Conservation (phyloP, 306 rosid genomes). For the Acacia crassicarpa region DNA sequence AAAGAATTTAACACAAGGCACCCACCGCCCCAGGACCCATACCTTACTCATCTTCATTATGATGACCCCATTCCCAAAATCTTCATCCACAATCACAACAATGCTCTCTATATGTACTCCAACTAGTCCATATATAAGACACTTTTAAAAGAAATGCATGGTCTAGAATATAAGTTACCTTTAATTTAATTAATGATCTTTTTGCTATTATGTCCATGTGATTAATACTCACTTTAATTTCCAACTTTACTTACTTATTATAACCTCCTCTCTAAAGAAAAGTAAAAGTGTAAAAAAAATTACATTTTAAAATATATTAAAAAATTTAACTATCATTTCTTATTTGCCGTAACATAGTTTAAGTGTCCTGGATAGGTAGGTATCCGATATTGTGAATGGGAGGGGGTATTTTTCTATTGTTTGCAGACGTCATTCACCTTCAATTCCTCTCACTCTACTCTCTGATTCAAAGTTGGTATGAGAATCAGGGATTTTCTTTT, state of each 20-base stretch:
- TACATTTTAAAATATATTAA: too few species aligned
- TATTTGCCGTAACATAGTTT: too few species aligned
- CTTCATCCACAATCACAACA: neutral
- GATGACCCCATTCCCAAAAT: neutral
- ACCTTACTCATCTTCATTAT: slow-evolving; percentile 43
- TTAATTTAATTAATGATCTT: too few species aligned
- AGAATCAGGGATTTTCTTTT: slow-evolving; percentile 73
- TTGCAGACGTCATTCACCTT: slow-evolving; percentile 44
- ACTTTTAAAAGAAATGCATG: neutral
- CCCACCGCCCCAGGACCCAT: slow-evolving; percentile 23
- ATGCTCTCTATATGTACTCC: neutral
- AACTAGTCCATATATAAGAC: too few species aligned
- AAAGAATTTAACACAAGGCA: neutral
- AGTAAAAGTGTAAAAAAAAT: too few species aligned
- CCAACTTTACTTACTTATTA: fast-evolving
- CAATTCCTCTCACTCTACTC: neutral
- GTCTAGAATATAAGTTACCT: too few species aligned
- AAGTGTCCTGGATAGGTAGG: too few species aligned
- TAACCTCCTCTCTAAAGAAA: too few species aligned
- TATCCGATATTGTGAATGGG: too few species aligned
- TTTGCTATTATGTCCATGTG: too few species aligned
- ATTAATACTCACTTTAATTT: too few species aligned
- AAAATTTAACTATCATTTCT: too few species aligned
- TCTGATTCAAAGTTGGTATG: slow-evolving; percentile 58
- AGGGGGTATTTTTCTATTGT: neutral